Percentiles rank a stretch among this genome's conserved stretches.
phyloP scores from a whole-genome alignment of 1,284 basidiomycete genomes.

The Moesziomyces globuligerus region DNA sequence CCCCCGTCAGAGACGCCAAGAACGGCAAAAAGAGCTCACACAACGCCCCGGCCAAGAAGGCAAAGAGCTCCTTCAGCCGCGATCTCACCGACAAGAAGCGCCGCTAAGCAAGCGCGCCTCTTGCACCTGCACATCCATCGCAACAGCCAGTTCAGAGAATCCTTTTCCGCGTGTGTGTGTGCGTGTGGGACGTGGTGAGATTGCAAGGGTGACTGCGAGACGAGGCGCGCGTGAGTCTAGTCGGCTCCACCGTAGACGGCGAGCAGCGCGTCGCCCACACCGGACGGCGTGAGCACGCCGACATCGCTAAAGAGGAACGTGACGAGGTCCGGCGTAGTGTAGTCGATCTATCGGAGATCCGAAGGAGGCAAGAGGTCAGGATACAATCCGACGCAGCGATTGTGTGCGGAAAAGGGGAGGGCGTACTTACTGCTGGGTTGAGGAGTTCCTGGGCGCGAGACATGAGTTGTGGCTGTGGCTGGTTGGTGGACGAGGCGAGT shows the following conservation, averaged over 20 bases:
- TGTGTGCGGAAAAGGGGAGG: background rate
- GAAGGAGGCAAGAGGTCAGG: too few species aligned
- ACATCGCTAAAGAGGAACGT: constrained; percentile 90
- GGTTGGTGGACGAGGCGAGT: background rate
- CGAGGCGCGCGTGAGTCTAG: constrained; percentile 5
- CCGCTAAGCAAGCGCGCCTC: constrained; percentile 1
- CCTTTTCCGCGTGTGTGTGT: background rate
- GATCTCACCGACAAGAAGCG: constrained; percentile 40
- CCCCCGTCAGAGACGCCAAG: constrained; percentile 29
- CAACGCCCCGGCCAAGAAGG: constrained; percentile 16
- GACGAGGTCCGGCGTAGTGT: constrained; percentile 78
- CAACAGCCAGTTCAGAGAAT: too few species aligned
- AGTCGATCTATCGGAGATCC: constrained; percentile 64
- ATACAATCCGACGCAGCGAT: too few species aligned
- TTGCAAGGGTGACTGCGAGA: background rate
- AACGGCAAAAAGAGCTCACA: constrained; percentile 23
- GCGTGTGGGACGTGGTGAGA: background rate
- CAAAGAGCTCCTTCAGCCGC: constrained; percentile 41
- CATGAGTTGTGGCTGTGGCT: constrained; percentile 33
- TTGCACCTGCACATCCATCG: background rate
- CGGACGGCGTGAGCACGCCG: constrained; percentile 88
- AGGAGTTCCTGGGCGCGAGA: constrained; percentile 51
- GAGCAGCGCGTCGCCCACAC: constrained; percentile 88
- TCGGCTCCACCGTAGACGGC: constrained; percentile 76
- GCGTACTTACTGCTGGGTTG: constrained; percentile 53